Evolutionary conservation across 441 rosid species (phyloP).

Genomic region (Erodium trifolium): DNA sequence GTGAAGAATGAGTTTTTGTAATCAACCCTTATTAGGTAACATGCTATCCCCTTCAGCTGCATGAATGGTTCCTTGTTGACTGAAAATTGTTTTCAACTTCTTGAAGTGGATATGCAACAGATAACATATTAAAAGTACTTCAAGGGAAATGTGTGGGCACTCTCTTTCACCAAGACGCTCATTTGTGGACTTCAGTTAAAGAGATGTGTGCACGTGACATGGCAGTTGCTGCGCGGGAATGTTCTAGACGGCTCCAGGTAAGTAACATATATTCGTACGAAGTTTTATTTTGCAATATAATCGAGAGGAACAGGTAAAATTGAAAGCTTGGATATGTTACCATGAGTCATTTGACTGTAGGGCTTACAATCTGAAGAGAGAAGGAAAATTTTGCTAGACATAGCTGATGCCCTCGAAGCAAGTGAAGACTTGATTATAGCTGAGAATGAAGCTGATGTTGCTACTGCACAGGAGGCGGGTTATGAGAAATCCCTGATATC

Average conservation of each 20-base stretch:
- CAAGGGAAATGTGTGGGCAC: slow-evolving; percentile 1
- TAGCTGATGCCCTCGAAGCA: slow-evolving; percentile 40
- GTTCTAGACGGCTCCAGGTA: slow-evolving; percentile 1
- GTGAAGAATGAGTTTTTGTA: not conserved
- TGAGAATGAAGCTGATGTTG: slow-evolving; percentile 41
- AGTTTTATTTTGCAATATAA: not conserved
- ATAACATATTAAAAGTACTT: slow-evolving; percentile 1
- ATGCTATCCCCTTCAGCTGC: not conserved
- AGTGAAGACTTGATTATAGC: slow-evolving; percentile 29
- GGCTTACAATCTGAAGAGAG: slow-evolving; percentile 29
- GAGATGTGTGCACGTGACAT: slow-evolving; percentile 1
- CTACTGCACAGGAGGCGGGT: slow-evolving; percentile 35
- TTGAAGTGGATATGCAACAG: slow-evolving; percentile 4
- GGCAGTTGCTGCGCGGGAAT: slow-evolving; percentile 5
- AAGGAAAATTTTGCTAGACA: slow-evolving; percentile 32
- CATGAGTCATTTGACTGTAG: slow-evolving; percentile 16
- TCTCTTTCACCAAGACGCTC: slow-evolving; percentile 7
- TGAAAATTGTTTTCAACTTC: not conserved
- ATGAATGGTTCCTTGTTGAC: not conserved
- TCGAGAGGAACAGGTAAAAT: no score
- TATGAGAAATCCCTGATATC: slow-evolving; percentile 35
- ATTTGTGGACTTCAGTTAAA: not conserved
- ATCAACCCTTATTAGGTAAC: not conserved
- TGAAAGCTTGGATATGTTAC: not conserved
- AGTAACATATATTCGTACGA: not conserved